Conservation (phyloP, 2,329 filamentous ascomycete species). For the Colletotrichum caudatum region DNA sequence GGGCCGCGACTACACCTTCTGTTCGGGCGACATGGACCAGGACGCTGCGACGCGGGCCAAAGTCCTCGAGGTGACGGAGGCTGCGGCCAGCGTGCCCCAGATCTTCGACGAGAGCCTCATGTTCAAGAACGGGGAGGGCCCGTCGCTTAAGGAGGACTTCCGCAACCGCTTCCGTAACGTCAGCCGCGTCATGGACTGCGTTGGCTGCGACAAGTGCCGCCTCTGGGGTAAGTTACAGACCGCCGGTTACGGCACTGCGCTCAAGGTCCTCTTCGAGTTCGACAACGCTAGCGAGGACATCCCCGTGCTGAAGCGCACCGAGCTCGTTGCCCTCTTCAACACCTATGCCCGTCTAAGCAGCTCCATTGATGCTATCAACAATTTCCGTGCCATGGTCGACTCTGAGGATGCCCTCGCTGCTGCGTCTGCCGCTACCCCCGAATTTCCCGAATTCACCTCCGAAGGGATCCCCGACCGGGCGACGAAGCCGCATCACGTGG, state of each 20-base stretch:
- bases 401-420: conserved; percentile 49
- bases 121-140: conserved; percentile 84
- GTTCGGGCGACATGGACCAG: conserved; percentile 84
- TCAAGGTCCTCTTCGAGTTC: conserved; percentile 97
- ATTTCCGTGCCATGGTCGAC: conserved; percentile 73
- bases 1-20: conserved; percentile 82
- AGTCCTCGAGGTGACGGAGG: conserved; percentile 79
- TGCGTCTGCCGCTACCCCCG: conserved; percentile 43
- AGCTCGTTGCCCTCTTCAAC: conserved; percentile 94
- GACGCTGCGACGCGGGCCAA: conserved; percentile 84
- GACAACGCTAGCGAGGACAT: conserved; percentile 74
- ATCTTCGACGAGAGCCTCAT: conserved; percentile 97
- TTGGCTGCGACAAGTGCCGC: conserved; percentile 97
- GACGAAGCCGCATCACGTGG: conserved; percentile 59
- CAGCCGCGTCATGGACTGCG: conserved; percentile 96
- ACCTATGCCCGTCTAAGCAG: conserved; percentile 89
- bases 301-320: conserved; percentile 84
- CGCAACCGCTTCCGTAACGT: conserved; percentile 97
- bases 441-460: conserved; percentile 42
- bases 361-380: conserved; percentile 79
- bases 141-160: conserved; percentile 95
- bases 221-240: conserved; percentile 98
- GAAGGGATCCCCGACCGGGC: conserved; percentile 51
- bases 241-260: conserved; percentile 90
- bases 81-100: conserved; percentile 75